Evolutionary conservation across 2,329 filamentous ascomycete species (phyloP), one percentile per base, ranked within the genome.

Genomic region (Colletotrichum salicis): DNA sequence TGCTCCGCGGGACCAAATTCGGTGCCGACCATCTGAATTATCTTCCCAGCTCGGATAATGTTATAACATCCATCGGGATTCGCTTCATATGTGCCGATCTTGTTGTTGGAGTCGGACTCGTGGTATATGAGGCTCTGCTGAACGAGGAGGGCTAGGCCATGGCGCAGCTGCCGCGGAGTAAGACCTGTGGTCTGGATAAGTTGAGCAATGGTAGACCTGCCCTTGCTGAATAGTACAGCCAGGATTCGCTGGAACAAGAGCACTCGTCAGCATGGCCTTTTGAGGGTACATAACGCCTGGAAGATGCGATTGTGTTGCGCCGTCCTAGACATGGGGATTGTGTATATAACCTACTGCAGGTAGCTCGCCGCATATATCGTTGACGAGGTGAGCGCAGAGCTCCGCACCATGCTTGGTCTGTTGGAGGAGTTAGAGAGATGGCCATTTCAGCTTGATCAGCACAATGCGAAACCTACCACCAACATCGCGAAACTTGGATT

Each of bases 281-380:
- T 15, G n/a, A 35, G 4, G 24, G 33, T 33, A 19, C 45, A 48
- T 60, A 41, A 15, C 27, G 55, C 37, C 27, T 27, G 11, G 31
- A 63, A 57, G 41, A 58, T 35, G 61, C 56, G 67, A 76, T 48
- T 74, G 76, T 73, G 70, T 64, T 58, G 52, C 41, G 58, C 55
- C 27, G 33, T 45, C 27, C 22, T 22, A 51, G 7, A 31, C 31
- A 10, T 45, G 13, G 41, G 13, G 27, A 24, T 31, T 51, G 69
- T 41, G 55, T 33, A 59, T 48, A 37, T 64, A 37, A 85, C 92
- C 78, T 93, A 98, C 96, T 80, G 94, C 94, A 74, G 95, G 94
- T 71, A 98, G 90, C 84, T 97, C 94, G 79, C 96, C 96, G 82
- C 96, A 96, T 71, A 94, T 88, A 80, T 98, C 95, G 80, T 95